Evolutionary conservation across 108 stramenopile genomes (phyloP).

Genomic region (Asterionellopsis glacialis): DNA sequence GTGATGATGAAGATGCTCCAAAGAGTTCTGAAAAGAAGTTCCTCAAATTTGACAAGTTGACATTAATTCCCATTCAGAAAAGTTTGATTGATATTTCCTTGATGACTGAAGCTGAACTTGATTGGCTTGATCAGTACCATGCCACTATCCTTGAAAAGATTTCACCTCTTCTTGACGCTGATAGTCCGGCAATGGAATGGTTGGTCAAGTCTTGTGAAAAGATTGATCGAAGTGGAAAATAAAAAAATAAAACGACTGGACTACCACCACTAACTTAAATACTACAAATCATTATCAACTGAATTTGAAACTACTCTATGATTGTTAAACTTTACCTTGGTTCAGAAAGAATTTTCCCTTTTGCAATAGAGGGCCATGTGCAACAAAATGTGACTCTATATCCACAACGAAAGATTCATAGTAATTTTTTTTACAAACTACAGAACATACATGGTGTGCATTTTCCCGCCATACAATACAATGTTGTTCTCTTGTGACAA

Average conservation of each 20-base stretch:
- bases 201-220: slow-evolving; percentile 65
- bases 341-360: too few species aligned
- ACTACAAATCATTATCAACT: too few species aligned
- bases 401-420: too few species aligned
- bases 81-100: slow-evolving; percentile 71
- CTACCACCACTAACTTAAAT: too few species aligned
- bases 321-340: too few species aligned
- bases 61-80: slow-evolving; percentile 88
- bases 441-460: too few species aligned
- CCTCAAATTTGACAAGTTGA: slow-evolving; percentile 74
- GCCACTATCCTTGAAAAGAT: slow-evolving; percentile 70
- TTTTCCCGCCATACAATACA: too few species aligned
- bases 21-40: slow-evolving; percentile 52
- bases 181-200: slow-evolving; percentile 72
- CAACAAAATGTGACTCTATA: too few species aligned
- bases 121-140: slow-evolving; percentile 89
- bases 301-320: too few species aligned
- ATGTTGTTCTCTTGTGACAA: too few species aligned
- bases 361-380: too few species aligned
- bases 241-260: not conserved
- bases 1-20: slow-evolving; percentile 11
- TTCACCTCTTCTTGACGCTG: slow-evolving; percentile 61
- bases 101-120: slow-evolving; percentile 68
- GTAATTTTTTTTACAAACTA: too few species aligned
- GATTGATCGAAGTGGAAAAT: slow-evolving; percentile 35